Base-by-base conservation (phyloP, 2,329 filamentous ascomycete species). In the Nemania abortiva region DNA sequence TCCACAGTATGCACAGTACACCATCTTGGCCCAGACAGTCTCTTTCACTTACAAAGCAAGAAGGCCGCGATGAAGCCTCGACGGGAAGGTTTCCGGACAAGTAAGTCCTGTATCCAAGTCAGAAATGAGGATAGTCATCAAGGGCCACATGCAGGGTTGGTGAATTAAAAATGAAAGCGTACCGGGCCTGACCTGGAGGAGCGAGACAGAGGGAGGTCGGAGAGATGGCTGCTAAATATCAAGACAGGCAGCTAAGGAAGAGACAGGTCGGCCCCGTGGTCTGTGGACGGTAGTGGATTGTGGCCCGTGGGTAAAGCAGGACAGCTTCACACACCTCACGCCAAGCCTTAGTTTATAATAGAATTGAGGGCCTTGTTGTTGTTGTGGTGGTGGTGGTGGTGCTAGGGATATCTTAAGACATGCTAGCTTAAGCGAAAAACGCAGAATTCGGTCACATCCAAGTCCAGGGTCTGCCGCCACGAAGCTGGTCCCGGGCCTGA, bases 1-100 rank as follows among this genome's bases (percentile, higher is more conserved):
- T 64, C 85, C 85, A 74, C 85, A 88, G 73, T 87, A 87, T 20
- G 85, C 80, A 72, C 86, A 88, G 74, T 80, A 87, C 57, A 87
- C 80, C 80, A 76, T 74, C 55, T 69, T 74, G 49, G 22, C 61
- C 37, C 39, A 6, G 18, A 29, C 15, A 6, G 42, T 1, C 57
- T 58, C 61, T 70, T n/a, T n/a, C n/a, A n/a, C 57, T 65, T 69
- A 45, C 53, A 22, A 64, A 60, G 10, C 24, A 27, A 60, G 52
- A 45, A 9, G 27, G 45, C 27, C 24, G 22, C 29, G 10, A 11
- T n/a, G 37, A 50, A 49, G 49, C 27, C 31, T 50, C 10, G n/a
- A 20, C 10, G 45, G 20, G 59, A 39, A 47, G 47, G 37, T 11
- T 47, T 20, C 34, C 29, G 22, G 15, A 52, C 15, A 52, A 22